Conservation (phyloP, 805 yeast genomes). For the Torulaspora delbrueckii region DNA sequence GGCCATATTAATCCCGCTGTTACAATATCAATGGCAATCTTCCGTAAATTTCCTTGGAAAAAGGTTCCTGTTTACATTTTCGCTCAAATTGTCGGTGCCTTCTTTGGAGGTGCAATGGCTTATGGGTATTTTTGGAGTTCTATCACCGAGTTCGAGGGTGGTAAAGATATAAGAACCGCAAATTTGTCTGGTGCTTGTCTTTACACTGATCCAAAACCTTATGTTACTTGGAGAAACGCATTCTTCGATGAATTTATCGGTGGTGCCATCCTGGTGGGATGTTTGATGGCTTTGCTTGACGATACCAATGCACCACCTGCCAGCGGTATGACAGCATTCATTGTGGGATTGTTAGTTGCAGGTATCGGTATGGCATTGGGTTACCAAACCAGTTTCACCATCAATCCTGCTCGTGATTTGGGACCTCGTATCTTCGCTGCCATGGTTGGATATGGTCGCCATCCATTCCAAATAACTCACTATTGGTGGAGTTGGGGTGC, state of each 20-base stretch:
- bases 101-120: slow-evolving; percentile 40
- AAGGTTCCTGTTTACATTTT: slow-evolving; percentile 41
- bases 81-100: slow-evolving; percentile 43
- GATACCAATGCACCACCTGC: slow-evolving; percentile 40
- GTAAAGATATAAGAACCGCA: slow-evolving; percentile 18
- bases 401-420: slow-evolving; percentile 46
- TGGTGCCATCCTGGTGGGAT: slow-evolving; percentile 39
- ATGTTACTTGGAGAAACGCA: slow-evolving; percentile 37
- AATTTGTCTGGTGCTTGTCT: slow-evolving; percentile 38
- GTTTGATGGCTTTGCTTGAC: slow-evolving; percentile 43
- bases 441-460: slow-evolving; percentile 39
- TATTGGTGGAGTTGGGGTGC: slow-evolving; percentile 39
- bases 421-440: slow-evolving; percentile 44
- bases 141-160: slow-evolving; percentile 14
- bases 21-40: slow-evolving; percentile 41
- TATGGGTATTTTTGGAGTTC: slow-evolving; percentile 41
- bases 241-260: slow-evolving; percentile 42
- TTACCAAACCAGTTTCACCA: slow-evolving; percentile 45
- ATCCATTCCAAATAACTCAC: slow-evolving; percentile 18
- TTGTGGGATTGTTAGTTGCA: slow-evolving; percentile 39
- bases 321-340: slow-evolving; percentile 39
- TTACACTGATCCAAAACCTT: slow-evolving; percentile 40
- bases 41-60: slow-evolving; percentile 45
- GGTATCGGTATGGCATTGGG: slow-evolving; percentile 44
- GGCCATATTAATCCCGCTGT: slow-evolving; percentile 49